Conservation (phyloP, 306 rosid species). For the Lathyrus tuberosus region DNA sequence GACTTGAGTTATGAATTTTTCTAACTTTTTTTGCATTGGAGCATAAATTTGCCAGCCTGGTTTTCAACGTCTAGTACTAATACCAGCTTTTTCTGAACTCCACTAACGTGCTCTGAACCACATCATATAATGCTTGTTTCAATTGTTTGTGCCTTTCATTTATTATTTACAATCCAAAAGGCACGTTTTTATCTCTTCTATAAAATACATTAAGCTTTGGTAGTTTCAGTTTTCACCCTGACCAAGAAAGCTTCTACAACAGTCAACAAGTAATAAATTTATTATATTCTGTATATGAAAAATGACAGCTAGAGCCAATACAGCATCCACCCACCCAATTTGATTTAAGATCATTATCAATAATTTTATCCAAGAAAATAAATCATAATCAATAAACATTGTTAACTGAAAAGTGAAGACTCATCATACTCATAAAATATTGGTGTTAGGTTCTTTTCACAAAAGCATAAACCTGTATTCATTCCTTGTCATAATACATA, state of each 20-base stretch:
- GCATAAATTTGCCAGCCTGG: constrained; percentile 40
- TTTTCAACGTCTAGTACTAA: constrained; percentile 5
- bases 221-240: constrained; percentile 4
- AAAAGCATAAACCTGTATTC: constrained; percentile 25
- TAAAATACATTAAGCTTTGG: too few relatives aligned
- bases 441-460: constrained; percentile 38
- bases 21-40: constrained; percentile 1
- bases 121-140: constrained; percentile 31
- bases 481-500: constrained; percentile 4
- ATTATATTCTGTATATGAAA: background rate
- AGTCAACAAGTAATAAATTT: constrained; percentile 5
- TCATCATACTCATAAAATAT: constrained; percentile 19
- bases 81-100: constrained; percentile 20
- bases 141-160: constrained; percentile 20
- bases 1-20: background rate
- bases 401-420: constrained; percentile 10
- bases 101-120: constrained; percentile 25
- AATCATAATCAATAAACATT: constrained; percentile 11
- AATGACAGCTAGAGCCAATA: constrained; percentile 14
- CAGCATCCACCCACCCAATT: constrained; percentile 28
- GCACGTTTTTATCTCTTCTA: background rate
- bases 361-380: too few relatives aligned
- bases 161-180: constrained; percentile 23
- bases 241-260: constrained; percentile 26
- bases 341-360: background rate